Conservation (phyloP, 306 rosid genomes). For the Castanopsis chinensis region DNA sequence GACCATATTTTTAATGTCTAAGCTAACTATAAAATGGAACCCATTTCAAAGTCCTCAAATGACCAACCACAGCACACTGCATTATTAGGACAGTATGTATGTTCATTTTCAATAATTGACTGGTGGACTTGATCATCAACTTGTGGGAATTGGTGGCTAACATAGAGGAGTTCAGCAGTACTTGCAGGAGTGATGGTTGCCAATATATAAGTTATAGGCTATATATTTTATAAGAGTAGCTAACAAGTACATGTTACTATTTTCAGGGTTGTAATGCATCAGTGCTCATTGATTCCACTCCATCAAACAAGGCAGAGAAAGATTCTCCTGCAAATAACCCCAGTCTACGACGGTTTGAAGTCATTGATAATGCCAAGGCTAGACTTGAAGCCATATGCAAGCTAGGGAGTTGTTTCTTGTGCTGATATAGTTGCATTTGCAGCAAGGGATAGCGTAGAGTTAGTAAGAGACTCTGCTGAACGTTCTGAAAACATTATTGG, state of each 20-base stretch:
- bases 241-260: neutral
- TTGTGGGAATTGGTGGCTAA: too few species aligned
- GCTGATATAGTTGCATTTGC: slow-evolving; percentile 79
- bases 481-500: slow-evolving; percentile 1
- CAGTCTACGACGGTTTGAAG: slow-evolving; percentile 64
- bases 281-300: slow-evolving; percentile 63
- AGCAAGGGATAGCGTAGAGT: slow-evolving; percentile 68
- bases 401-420: slow-evolving; percentile 61
- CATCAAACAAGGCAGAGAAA: slow-evolving; percentile 63
- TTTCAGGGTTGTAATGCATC: slow-evolving; percentile 76
- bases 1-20: too few species aligned
- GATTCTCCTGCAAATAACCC: slow-evolving; percentile 72
- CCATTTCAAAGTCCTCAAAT: too few species aligned
- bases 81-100: too few species aligned
- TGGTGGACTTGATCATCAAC: too few species aligned
- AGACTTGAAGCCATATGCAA: slow-evolving; percentile 59
- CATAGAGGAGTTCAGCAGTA: too few species aligned
- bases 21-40: too few species aligned
- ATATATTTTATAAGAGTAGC: neutral
- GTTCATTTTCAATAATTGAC: too few species aligned
- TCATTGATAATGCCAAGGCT: slow-evolving; percentile 69
- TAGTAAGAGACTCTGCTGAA: slow-evolving; percentile 38
- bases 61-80: too few species aligned
- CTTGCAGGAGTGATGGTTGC: too few species aligned
- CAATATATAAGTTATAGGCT: neutral